These are phyloP conservation scores for Yamadazyma paraphyllophila DNA, from an alignment of 805 yeast genomes.

Conservation along the genomic window DNA sequence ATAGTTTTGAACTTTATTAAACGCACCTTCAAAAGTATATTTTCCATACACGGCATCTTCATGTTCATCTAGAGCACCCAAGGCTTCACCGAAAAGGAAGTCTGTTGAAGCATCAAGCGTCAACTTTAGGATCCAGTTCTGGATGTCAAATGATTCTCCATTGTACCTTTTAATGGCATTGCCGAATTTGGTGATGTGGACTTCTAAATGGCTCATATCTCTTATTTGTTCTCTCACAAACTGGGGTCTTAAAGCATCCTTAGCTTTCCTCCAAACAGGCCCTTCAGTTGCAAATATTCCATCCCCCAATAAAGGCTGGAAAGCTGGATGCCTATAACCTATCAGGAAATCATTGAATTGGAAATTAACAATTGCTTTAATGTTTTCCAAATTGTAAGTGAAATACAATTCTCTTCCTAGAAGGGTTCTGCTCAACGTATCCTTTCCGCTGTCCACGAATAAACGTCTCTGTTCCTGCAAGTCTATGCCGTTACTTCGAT, in stretches of 20 bases:
- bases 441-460: constrained; percentile 12
- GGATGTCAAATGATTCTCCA: constrained; percentile 29
- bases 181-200: constrained; percentile 26
- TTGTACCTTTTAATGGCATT: constrained; percentile 18
- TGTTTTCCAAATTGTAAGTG: constrained; percentile 35
- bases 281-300: constrained; percentile 40
- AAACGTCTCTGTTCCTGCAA: constrained; percentile 9
- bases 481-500: constrained; percentile 12
- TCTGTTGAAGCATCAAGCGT: constrained; percentile 42
- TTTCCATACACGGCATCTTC: constrained; percentile 19
- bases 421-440: constrained; percentile 17
- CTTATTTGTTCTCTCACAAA: constrained; percentile 37
- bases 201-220: constrained; percentile 32
- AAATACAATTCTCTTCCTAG: constrained; percentile 21
- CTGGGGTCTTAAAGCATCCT: constrained; percentile 39
- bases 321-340: constrained; percentile 29
- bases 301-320: constrained; percentile 34
- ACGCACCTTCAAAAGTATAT: constrained; percentile 23
- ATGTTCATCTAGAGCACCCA: constrained; percentile 20
- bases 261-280: constrained; percentile 36
- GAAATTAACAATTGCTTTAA: constrained; percentile 34
- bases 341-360: constrained; percentile 36
- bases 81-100: constrained; percentile 39
- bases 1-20: constrained; percentile 33
- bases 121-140: constrained; percentile 32